Evolutionary conservation across 1,284 basidiomycete genomes (phyloP).

Genomic region (Crucibulum cyathiforme): DNA sequence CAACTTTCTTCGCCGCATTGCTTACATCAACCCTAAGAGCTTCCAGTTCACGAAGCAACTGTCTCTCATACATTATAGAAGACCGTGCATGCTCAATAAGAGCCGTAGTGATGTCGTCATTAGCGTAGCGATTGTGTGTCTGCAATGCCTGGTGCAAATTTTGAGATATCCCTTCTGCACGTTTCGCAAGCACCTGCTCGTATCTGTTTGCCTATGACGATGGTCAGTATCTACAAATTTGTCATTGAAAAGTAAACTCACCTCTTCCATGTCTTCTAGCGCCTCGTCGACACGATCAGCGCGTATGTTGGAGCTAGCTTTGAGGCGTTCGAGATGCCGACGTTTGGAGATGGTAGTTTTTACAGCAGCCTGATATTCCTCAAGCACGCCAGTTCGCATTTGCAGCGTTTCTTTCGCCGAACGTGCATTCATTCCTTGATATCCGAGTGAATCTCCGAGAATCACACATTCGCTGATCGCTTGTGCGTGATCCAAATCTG

Average conservation of each 20-base stretch:
- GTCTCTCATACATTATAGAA: conserved; percentile 88
- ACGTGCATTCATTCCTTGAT: conserved; percentile 93
- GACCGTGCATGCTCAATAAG: conserved; percentile 91
- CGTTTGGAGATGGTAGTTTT: conserved; percentile 92
- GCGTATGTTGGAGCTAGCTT: conserved; percentile 86
- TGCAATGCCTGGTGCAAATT: conserved; percentile 87
- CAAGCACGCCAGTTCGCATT: conserved; percentile 86
- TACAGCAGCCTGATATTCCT: conserved; percentile 90
- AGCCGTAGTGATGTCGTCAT: conserved; percentile 87
- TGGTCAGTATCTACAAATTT: conserved; percentile 8
- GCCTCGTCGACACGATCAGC: conserved; percentile 91
- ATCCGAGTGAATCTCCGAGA: conserved; percentile 89
- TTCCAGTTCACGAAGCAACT: conserved; percentile 86
- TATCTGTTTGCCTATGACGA: conserved; percentile 78
- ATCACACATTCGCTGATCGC: conserved; percentile 92
- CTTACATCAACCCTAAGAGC: conserved; percentile 79
- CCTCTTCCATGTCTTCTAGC: conserved; percentile 92
- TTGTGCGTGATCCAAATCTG: conserved; percentile 85
- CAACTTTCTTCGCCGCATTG: conserved; percentile 66
- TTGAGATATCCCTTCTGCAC: conserved; percentile 88
- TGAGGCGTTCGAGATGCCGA: conserved; percentile 87
- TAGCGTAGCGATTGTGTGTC: conserved; percentile 81
- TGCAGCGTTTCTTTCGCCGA: conserved; percentile 91
- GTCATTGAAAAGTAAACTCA: conserved; percentile 34
- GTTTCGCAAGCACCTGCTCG: conserved; percentile 80